Evolutionary conservation across 768 basidiomycete genomes (phyloP).

Genomic region (Phaeotremella fagi): DNA sequence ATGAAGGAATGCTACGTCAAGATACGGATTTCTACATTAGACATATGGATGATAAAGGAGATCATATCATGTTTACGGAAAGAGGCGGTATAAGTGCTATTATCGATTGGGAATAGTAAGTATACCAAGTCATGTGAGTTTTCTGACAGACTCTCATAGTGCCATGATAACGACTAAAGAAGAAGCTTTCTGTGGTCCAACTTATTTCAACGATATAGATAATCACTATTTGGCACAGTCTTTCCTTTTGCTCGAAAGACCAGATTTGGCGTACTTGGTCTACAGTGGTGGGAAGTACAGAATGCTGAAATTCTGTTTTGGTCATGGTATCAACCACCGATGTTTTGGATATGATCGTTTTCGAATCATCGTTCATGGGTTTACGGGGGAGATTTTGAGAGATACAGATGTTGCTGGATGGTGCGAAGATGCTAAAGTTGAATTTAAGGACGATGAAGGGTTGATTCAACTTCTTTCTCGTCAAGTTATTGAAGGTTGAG

Average conservation of each 20-base stretch:
- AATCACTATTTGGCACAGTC: constrained; percentile 2
- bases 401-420: no score
- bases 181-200: background rate
- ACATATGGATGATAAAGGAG: constrained; percentile 28
- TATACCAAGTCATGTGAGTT: no score
- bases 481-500: no score
- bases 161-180: background rate
- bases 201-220: no score
- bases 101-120: constrained; percentile 42
- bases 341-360: no score
- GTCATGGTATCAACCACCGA: no score
- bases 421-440: no score
- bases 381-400: no score
- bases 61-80: constrained; percentile 36
- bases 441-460: no score
- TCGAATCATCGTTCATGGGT: no score
- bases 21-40: constrained; percentile 14
- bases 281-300: constrained; percentile 7
- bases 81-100: constrained; percentile 27
- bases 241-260: background rate
- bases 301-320: background rate
- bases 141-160: no score
- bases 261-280: constrained; percentile 12
- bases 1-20: background rate
- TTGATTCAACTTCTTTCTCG: no score